Percentiles rank a stretch among this genome's conserved stretches.
These are phyloP conservation scores for Stylonectria norvegica DNA, from an alignment of 2,329 filamentous ascomycete species.

Conservation along the genomic window DNA sequence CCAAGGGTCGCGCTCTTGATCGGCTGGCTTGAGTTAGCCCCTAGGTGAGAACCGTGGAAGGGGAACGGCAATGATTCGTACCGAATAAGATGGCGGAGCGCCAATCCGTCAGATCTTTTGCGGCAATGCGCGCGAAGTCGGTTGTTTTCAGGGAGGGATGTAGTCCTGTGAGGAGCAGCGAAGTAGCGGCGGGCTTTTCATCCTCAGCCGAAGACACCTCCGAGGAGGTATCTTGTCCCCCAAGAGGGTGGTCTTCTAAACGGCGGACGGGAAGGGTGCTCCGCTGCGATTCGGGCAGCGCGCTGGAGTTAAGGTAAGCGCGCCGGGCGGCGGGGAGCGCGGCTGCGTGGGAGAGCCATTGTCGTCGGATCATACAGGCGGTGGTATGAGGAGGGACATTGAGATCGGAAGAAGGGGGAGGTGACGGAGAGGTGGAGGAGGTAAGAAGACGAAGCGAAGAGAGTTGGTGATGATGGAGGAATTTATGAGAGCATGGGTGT, in stretches of 20 bases:
- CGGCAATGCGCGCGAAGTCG: conserved; percentile 68
- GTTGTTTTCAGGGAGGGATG: conserved; percentile 58
- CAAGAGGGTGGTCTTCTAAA: neutral
- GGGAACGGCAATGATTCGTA: no score
- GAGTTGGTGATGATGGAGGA: no score
- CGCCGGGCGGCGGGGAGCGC: conserved; percentile 14
- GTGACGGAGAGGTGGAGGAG: neutral
- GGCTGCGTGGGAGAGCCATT: conserved; percentile 25
- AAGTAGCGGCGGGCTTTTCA: neutral
- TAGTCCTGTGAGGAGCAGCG: conserved; percentile 45
- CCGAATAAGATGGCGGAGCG: conserved; percentile 48
- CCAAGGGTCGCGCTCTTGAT: conserved; percentile 60
- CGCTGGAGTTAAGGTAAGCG: conserved; percentile 9
- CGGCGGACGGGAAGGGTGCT: neutral
- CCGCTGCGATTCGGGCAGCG: neutral
- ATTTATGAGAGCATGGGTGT: no score
- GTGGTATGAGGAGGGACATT: conserved; percentile 17
- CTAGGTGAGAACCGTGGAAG: conserved; percentile 4
- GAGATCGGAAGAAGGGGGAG: conserved; percentile 1
- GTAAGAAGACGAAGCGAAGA: conserved; percentile 1
- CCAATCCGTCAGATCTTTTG: conserved; percentile 67
- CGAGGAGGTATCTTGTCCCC: neutral
- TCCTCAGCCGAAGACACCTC: conserved; percentile 1
- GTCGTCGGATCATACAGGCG: conserved; percentile 30
- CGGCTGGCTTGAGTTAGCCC: conserved; percentile 37